Conservation (phyloP, 192 early-diverging fungal species). For the Linnemannia zychae region DNA sequence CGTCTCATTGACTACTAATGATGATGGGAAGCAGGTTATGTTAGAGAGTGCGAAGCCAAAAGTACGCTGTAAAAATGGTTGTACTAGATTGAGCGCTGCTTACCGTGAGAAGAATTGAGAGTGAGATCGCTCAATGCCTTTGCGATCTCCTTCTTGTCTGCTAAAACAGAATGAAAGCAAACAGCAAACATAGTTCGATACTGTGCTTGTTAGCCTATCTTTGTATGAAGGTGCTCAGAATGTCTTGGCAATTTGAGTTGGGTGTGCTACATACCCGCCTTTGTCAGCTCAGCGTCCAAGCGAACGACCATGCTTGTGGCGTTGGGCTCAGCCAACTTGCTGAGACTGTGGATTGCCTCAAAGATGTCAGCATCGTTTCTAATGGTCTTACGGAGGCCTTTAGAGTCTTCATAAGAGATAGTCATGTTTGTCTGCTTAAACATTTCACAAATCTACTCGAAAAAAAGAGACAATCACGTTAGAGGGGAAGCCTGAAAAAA, state of each 20-base stretch:
- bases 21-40: neutral
- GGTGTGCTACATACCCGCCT: neutral
- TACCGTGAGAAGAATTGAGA: neutral
- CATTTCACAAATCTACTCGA: slow-evolving; percentile 31
- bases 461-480: neutral
- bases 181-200: neutral
- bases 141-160: neutral
- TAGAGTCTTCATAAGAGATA: slow-evolving; percentile 30
- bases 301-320: slow-evolving; percentile 38
- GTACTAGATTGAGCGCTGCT: neutral
- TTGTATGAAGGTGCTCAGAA: neutral
- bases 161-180: neutral
- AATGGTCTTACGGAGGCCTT: slow-evolving; percentile 19
- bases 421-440: slow-evolving; percentile 38
- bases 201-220: too few species aligned
- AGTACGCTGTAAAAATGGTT: neutral
- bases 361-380: slow-evolving; percentile 33
- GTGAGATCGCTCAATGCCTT: neutral
- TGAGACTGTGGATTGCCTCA: slow-evolving; percentile 27
- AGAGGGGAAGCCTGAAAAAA: neutral
- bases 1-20: neutral
- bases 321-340: slow-evolving; percentile 16
- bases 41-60: too few species aligned
- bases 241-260: neutral
- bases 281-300: slow-evolving; percentile 31